Conservation (phyloP, 208 protist genomes). For the Novymonas esmeraldas region DNA sequence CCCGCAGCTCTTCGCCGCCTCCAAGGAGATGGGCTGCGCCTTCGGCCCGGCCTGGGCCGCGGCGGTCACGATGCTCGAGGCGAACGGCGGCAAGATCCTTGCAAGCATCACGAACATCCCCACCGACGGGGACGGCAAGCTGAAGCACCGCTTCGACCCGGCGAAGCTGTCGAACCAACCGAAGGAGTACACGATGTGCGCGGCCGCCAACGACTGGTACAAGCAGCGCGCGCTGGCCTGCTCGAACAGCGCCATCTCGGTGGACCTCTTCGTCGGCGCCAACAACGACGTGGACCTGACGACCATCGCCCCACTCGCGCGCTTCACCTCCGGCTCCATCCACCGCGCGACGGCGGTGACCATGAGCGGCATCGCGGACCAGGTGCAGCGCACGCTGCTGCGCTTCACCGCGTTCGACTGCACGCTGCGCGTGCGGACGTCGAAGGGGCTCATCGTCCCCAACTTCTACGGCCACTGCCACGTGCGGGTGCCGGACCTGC, state of each 20-base stretch:
- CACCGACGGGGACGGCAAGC: slow-evolving; percentile 83
- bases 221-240: slow-evolving; percentile 95
- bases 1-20: slow-evolving; percentile 57
- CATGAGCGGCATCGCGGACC: slow-evolving; percentile 63
- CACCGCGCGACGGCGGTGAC: slow-evolving; percentile 58
- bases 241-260: slow-evolving; percentile 88
- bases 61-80: slow-evolving; percentile 84
- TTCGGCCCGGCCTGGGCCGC: slow-evolving; percentile 93
- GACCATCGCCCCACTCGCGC: slow-evolving; percentile 87
- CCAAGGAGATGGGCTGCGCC: slow-evolving; percentile 87
- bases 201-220: slow-evolving; percentile 94
- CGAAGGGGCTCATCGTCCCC: slow-evolving; percentile 76
- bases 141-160: slow-evolving; percentile 87
- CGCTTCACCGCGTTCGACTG: slow-evolving; percentile 95
- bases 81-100: slow-evolving; percentile 94
- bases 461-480: slow-evolving; percentile 97
- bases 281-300: slow-evolving; percentile 88
- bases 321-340: slow-evolving; percentile 80
- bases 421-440: slow-evolving; percentile 95
- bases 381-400: slow-evolving; percentile 81
- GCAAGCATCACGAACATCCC: slow-evolving; percentile 89
- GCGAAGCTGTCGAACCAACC: slow-evolving; percentile 75
- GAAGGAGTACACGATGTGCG: slow-evolving; percentile 88
- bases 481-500: slow-evolving; percentile 94
- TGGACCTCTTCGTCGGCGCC: slow-evolving; percentile 91